These are phyloP conservation scores for Xylona heveae DNA, from an alignment of 495 filamentous ascomycete genomes.

Conservation along the genomic window DNA sequence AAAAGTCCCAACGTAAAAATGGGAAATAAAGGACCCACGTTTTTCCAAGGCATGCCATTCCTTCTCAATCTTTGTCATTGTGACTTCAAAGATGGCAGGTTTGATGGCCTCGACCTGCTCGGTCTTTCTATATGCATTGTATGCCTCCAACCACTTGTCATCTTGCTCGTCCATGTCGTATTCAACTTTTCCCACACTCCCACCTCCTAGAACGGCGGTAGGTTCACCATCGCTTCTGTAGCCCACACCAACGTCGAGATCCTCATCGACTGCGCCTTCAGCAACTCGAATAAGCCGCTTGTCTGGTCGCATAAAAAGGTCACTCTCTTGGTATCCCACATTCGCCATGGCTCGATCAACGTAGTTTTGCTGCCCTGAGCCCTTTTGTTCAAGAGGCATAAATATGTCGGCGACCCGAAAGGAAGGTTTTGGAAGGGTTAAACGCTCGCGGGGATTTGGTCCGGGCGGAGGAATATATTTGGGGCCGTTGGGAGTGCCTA, in stretches of 20 bases:
- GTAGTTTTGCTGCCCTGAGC: slow-evolving; percentile 37
- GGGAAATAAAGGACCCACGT: slow-evolving; percentile 18
- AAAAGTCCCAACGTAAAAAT: not conserved
- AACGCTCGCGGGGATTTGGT: slow-evolving; percentile 41
- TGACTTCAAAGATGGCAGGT: slow-evolving; percentile 85
- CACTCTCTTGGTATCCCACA: slow-evolving; percentile 86
- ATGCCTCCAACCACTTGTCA: slow-evolving; percentile 77
- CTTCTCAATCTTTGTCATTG: slow-evolving; percentile 96
- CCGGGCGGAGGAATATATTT: slow-evolving; percentile 39
- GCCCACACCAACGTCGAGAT: slow-evolving; percentile 42
- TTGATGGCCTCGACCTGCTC: slow-evolving; percentile 63
- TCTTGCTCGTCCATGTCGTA: slow-evolving; percentile 99
- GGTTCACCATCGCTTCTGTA: slow-evolving; percentile 41
- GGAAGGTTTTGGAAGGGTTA: slow-evolving; percentile 42
- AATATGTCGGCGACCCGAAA: slow-evolving; percentile 37
- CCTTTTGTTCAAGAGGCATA: slow-evolving; percentile 36
- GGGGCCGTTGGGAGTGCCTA: slow-evolving; percentile 31
- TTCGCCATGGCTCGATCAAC: slow-evolving; percentile 87
- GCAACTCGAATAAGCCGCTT: slow-evolving; percentile 55
- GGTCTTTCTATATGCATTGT: slow-evolving; percentile 53
- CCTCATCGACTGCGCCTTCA: slow-evolving; percentile 64
- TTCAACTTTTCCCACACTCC: slow-evolving; percentile 57
- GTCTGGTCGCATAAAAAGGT: slow-evolving; percentile 61
- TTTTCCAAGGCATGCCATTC: slow-evolving; percentile 96
- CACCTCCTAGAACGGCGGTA: slow-evolving; percentile 13